Base-by-base conservation (phyloP, 441 rosid genomes). In the Euphorbia celastroides region DNA sequence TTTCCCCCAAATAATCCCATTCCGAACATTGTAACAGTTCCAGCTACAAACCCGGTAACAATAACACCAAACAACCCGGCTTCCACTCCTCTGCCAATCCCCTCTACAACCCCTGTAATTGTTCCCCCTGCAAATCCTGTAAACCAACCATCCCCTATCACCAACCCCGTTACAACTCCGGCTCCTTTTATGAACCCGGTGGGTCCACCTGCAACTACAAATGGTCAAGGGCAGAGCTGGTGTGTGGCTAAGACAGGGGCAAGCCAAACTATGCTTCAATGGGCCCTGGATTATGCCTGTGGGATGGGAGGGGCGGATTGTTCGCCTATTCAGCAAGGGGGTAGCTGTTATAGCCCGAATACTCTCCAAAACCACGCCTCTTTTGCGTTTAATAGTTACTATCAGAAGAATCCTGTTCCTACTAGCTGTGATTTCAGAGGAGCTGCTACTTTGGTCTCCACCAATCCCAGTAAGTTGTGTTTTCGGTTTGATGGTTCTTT, bases 371-470 rank as follows among this genome's bases (percentile, higher is more conserved):
- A 74, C 76, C 99, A 92, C 70, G 98, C 98, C 11, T 95, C 99
- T 0, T 84, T 50, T 73, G 99, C 98, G 10, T 92, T 95, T 81
- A 95, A 95, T 65, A 90, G 88, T 78, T 92, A 95, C 75, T 95
- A 90, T 65, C 97, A 90, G 78, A 90, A 83, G 82, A 87, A 84
- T 69, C 96, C 96, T 26, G 72, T 62, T 58, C 81, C 96, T 8
- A 75, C 91, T 42, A 90, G 99, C 78, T 92, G 99, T 41, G 93
- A 95, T 56, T 95, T 95, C 62, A 93, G 98, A 44, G 98, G 98
- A 42, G 60, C 83, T 5, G 99, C 97, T 1, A 44, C 65, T 30
- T 38, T 85, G 23, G 90, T 87, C 30, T 80, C 52, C 77, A 60
- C 70, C 27, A 90, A 95, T 68, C 99, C 99, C 72, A 88, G 99